Percentiles rank a stretch among this genome's conserved stretches.
Evolutionary conservation across 768 basidiomycete genomes (phyloP).

Genomic region (Dictyophora rubrovolvata): DNA sequence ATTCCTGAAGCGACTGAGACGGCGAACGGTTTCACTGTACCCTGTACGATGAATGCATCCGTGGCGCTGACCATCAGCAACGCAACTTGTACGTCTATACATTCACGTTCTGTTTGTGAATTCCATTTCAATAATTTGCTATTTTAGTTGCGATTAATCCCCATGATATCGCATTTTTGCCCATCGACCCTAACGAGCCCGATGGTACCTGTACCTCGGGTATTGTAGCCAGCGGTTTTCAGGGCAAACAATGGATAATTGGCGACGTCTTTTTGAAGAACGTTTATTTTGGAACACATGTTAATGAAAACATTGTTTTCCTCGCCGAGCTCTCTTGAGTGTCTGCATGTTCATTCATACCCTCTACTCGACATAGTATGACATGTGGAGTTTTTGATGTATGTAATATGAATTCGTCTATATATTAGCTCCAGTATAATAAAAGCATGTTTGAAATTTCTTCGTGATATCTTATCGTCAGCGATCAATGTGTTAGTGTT

Average conservation of each 20-base stretch:
- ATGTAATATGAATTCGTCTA: too few species aligned
- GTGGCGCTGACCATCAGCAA: constrained; percentile 54
- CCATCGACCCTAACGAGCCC: constrained; percentile 39
- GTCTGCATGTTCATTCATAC: background rate
- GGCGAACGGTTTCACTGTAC: constrained; percentile 46
- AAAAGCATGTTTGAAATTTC: too few species aligned
- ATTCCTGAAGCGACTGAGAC: constrained; percentile 48
- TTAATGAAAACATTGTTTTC: constrained; percentile 44
- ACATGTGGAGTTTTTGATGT: too few species aligned
- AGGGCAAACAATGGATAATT: constrained; percentile 60
- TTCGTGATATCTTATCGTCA: too few species aligned
- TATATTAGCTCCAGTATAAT: too few species aligned
- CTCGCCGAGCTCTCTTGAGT: constrained; percentile 42
- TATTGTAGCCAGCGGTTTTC: constrained; percentile 53
- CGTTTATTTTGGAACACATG: constrained; percentile 60
- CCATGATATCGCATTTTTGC: constrained; percentile 50
- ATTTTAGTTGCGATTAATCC: constrained; percentile 44
- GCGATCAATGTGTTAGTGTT: too few species aligned
- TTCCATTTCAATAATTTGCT: background rate
- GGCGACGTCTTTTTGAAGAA: constrained; percentile 72
- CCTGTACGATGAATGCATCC: constrained; percentile 47
- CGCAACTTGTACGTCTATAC: constrained; percentile 21
- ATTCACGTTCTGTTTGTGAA: background rate
- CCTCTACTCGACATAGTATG: too few species aligned
- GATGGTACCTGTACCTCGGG: constrained; percentile 61